Percentiles rank a stretch among this genome's conserved stretches.
Evolutionary conservation across 139 green algal species (phyloP).

Genomic region (Coelastrella sp.): DNA sequence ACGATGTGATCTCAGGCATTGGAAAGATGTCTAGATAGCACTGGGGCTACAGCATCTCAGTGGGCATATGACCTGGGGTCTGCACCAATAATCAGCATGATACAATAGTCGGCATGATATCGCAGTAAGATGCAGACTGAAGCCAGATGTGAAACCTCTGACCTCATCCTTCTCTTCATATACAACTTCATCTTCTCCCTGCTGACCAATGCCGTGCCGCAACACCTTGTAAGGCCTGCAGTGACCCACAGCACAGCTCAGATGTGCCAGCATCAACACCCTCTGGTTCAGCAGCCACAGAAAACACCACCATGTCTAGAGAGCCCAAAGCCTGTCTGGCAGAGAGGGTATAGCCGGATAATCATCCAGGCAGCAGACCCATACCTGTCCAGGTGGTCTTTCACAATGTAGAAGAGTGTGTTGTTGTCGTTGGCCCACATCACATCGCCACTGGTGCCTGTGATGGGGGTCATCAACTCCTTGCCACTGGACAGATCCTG

Average conservation of each 20-base stretch:
- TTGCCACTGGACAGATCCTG: conserved; percentile 68
- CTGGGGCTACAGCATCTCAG: background rate
- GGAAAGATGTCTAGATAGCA: background rate
- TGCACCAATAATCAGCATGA: no score
- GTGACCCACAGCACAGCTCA: background rate
- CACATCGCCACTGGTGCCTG: conserved; percentile 61
- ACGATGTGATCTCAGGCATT: background rate
- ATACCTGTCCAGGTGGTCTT: conserved; percentile 22
- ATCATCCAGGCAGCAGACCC: background rate
- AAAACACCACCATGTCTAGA: no score
- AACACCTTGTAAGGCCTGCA: conserved; percentile 70
- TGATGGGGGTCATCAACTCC: conserved; percentile 75
- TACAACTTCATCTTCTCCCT: conserved; percentile 61
- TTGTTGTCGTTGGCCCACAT: conserved; percentile 78
- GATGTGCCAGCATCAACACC: no score
- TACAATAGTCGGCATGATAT: no score
- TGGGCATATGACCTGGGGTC: no score
- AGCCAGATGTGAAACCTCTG: background rate
- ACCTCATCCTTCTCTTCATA: conserved; percentile 79
- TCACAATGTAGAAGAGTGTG: conserved; percentile 38
- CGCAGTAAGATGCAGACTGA: background rate
- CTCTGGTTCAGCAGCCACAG: no score
- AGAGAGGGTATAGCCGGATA: background rate
- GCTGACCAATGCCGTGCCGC: conserved; percentile 33
- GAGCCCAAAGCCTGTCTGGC: no score